Evolutionary conservation across 345 rosid species (phyloP).

Genomic region (Gossypium anomalum): DNA sequence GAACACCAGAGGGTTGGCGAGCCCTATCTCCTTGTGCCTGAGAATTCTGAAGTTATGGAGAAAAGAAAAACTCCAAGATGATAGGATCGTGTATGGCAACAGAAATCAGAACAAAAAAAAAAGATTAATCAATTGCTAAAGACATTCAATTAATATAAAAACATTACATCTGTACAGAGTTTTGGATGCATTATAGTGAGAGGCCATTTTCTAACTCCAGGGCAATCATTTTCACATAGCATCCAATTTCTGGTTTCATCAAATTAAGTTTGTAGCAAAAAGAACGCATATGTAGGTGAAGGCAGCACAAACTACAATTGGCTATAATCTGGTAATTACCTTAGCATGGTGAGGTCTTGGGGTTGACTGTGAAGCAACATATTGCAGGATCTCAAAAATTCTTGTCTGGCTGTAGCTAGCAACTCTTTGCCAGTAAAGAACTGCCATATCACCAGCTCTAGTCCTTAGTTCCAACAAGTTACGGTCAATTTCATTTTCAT

Average conservation of each 20-base stretch:
- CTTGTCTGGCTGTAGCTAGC: constrained; percentile 51
- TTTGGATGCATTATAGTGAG: neutral
- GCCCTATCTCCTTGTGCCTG: constrained; percentile 8
- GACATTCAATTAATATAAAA: neutral
- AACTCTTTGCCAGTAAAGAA: constrained; percentile 54
- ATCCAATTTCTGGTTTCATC: neutral
- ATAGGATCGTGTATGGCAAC: neutral
- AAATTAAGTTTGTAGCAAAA: neutral
- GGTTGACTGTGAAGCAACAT: constrained; percentile 50
- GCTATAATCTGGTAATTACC: constrained; percentile 29
- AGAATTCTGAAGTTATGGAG: neutral
- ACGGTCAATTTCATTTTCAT: constrained; percentile 63
- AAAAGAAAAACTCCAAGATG: neutral
- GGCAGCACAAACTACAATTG: neutral
- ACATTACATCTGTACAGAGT: neutral
- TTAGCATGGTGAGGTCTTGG: constrained; percentile 31
- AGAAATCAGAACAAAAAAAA: neutral
- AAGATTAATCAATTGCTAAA: neutral
- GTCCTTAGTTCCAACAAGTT: constrained; percentile 51
- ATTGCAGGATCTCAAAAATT: constrained; percentile 45
- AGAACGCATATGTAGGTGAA: neutral
- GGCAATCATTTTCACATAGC: neutral
- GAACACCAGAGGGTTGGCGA: constrained; percentile 11
- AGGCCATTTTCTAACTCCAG: neutral
- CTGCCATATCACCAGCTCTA: constrained; percentile 45